Evolutionary conservation across 1,284 basidiomycete species (phyloP), one percentile per base, ranked within the genome.

Genomic region (Sporisorium sorghi): DNA sequence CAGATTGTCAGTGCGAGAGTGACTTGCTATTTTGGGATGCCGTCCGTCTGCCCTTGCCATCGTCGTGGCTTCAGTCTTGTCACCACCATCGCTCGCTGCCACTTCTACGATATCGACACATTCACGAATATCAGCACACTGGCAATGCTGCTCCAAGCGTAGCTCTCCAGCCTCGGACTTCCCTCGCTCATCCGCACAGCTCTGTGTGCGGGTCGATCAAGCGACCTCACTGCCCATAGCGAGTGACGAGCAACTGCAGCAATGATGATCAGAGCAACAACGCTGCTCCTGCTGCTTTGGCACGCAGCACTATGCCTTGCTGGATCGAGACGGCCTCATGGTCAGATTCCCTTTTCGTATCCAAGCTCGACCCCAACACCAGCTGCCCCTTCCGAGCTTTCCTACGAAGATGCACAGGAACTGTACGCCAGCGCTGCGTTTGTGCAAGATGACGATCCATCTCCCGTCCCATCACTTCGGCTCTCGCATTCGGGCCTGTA

Each of bases 401-500:
- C 44, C 17, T 43, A 43, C 39, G 37, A 63, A 3, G 28, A 59
- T 15, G 46, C 47, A 8, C 47, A 17, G 17, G 28, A 59, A 19
- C 39, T 50, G 21, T 40, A 53, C 21, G 32, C 44, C 43, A 50
- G n/a, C 24, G 48, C 70, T 5, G 35, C 52, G 2, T 32, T 66
- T 5, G 56, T 74, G 5, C 46, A 70, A 15, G 72, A 76, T 44
- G 73, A 76, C 35, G 68, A 76, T 48, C 51, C 70, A 14, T 23
- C 21, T 3, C 52, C 65, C n/a, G 68, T 76, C 0, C 56, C 70
- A 19, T 26, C 74, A 7, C 51, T 76, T 4, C 70, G 74, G n/a
- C 68, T 76, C n/a, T 76, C 74, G 2, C 75, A 77, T 30, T 46
- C 64, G 11, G 75, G 75, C 2, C 75, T 77, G 10, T 77, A 74